phyloP scores from a whole-genome alignment of 495 filamentous ascomycete genomes.

The Cladorrhinum samala region DNA sequence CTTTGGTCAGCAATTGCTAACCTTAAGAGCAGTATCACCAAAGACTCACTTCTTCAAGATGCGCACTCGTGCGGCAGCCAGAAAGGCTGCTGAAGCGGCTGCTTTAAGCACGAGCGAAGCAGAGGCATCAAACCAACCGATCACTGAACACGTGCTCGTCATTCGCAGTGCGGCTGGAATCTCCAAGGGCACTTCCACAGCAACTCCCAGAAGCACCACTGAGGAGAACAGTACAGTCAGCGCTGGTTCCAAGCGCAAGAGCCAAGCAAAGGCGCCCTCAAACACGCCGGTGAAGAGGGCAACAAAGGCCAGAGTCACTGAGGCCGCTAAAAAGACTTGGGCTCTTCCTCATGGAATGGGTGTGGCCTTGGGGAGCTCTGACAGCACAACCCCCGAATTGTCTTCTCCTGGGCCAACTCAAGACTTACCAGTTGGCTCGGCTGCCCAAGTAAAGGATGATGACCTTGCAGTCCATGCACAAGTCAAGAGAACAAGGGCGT shows the following conservation, averaged over 20 bases:
- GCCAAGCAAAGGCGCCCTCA: neutral
- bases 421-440: too few species aligned
- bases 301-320: too few species aligned
- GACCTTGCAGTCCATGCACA: neutral
- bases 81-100: conserved; percentile 1
- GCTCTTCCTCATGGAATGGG: conserved; percentile 40
- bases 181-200: neutral
- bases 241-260: conserved; percentile 4
- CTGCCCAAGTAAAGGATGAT: too few species aligned
- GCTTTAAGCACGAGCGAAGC: neutral
- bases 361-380: neutral
- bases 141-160: neutral
- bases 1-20: too few species aligned
- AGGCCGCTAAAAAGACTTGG: conserved; percentile 28
- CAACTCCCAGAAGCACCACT: neutral
- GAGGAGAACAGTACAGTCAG: neutral
- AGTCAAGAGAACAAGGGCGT: too few species aligned
- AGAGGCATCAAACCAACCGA: neutral
- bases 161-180: neutral
- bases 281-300: conserved; percentile 3
- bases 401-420: too few species aligned
- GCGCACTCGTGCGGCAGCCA: conserved; percentile 6
- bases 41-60: conserved; percentile 13
- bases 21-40: too few species aligned
- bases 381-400: too few species aligned